A percentile compares a stretch with the other conserved stretches of the same genome.
These are phyloP conservation scores for Elymus sibiricus DNA, from an alignment of 176 grass and related monocot genomes.

Conservation along the genomic window DNA sequence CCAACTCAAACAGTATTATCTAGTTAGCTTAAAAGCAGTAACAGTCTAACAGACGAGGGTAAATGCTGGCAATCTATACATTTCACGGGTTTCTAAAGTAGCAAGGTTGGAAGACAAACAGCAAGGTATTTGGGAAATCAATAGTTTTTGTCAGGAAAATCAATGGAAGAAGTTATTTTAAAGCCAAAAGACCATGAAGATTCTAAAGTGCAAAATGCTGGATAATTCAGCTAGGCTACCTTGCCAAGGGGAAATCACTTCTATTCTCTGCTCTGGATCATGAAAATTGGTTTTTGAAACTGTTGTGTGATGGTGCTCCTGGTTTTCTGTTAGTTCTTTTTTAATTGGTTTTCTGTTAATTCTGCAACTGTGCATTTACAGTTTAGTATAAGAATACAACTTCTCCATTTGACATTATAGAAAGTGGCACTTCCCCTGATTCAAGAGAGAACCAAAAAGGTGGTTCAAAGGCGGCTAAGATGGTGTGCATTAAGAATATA, in stretches of 20 bases:
- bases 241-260: background rate
- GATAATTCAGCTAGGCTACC: background rate
- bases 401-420: background rate
- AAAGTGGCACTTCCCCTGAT: background rate
- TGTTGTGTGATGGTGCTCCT: background rate
- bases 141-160: background rate
- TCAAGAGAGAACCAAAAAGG: background rate
- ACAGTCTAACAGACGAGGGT: background rate
- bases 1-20: background rate
- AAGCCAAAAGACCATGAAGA: background rate
- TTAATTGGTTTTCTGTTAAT: background rate
- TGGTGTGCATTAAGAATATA: conserved; percentile 18
- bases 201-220: background rate
- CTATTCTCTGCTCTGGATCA: background rate
- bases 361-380: background rate
- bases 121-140: background rate
- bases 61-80: background rate
- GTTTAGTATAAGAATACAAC: no score
- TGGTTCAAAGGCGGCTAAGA: background rate
- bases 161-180: background rate
- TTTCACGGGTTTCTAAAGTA: background rate
- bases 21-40: background rate
- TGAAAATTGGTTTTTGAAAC: background rate
- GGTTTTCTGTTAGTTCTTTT: background rate
- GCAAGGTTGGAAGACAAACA: background rate